Conservation (phyloP, 345 rosid genomes). For the Barbarea vulgaris region DNA sequence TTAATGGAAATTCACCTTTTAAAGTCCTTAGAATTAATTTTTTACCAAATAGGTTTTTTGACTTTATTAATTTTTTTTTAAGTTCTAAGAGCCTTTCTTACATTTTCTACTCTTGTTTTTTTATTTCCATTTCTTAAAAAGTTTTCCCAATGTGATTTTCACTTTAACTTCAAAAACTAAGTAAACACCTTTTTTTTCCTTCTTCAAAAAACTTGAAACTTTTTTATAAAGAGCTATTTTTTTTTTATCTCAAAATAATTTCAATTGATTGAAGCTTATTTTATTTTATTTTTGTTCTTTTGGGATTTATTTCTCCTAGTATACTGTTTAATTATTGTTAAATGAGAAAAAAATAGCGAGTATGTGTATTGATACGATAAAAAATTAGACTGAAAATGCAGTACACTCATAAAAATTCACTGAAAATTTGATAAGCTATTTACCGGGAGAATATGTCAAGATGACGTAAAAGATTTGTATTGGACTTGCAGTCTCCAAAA, state of each 20-base stretch:
- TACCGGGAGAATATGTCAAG: not conserved
- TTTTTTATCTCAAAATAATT: not conserved
- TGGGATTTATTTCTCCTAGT: not conserved
- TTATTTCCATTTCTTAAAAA: not conserved
- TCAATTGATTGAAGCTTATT: not conserved
- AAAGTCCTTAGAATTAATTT: not conserved
- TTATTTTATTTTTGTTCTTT: not conserved
- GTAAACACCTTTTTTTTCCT: not conserved
- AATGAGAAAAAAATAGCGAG: no score
- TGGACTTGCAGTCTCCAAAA: no score
- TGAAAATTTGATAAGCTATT: not conserved
- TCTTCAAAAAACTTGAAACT: not conserved
- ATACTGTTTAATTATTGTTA: not conserved
- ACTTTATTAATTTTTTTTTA: not conserved
- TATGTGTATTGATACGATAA: not conserved
- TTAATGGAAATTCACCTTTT: slow-evolving; percentile 6
- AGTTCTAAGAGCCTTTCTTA: not conserved
- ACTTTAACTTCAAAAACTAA: not conserved
- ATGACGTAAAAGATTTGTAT: no score
- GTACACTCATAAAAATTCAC: no score
- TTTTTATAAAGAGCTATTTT: not conserved
- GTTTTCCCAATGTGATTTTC: not conserved
- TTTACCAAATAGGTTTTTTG: not conserved
- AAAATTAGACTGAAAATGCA: no score
- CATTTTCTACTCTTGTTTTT: not conserved